phyloP scores from a whole-genome alignment of 2,329 filamentous ascomycete species.

The Trematosphaeria pertusa region DNA sequence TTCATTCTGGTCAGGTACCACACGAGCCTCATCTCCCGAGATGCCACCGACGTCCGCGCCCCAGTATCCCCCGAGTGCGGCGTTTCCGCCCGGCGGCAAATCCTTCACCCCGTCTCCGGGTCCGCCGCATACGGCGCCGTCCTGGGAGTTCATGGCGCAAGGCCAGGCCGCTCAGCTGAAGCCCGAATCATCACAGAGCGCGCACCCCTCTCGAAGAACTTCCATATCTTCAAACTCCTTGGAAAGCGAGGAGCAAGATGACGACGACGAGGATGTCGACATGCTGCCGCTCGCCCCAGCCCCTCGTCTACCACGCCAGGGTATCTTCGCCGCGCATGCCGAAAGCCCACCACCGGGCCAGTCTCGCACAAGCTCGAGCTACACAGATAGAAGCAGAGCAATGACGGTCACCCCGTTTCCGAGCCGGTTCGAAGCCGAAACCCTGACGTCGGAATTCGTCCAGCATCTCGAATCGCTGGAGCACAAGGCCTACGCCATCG shows the following conservation, averaged over 20 bases:
- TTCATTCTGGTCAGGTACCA: constrained; percentile 47
- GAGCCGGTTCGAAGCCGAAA: constrained; percentile 47
- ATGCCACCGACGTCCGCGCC: constrained; percentile 38
- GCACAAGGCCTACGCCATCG: constrained; percentile 35
- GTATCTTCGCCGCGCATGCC: constrained; percentile 37
- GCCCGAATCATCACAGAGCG: constrained; percentile 25
- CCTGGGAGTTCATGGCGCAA: constrained; percentile 46
- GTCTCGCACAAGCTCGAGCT: constrained; percentile 39
- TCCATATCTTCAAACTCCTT: constrained; percentile 41
- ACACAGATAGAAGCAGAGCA: constrained; percentile 41
- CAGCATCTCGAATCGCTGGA: constrained; percentile 33
- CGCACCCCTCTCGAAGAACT: constrained; percentile 36
- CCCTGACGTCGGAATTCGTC: constrained; percentile 42
- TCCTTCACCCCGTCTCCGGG: constrained; percentile 30
- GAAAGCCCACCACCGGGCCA: constrained; percentile 35
- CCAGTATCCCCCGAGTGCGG: constrained; percentile 26
- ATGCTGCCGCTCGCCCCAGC: constrained; percentile 33
- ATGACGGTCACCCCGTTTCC: constrained; percentile 39
- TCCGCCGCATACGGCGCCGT: constrained; percentile 39
- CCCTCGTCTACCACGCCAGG: constrained; percentile 37
- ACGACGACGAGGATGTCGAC: constrained; percentile 40
- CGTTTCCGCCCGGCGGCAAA: constrained; percentile 24
- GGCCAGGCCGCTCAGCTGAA: constrained; percentile 27
- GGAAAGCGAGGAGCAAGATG: constrained; percentile 37
- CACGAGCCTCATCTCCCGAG: constrained; percentile 45